A percentile compares a stretch with the other conserved stretches of the same genome.
These are phyloP conservation scores for Syncephalis fuscata DNA, from an alignment of 371 early-diverging fungal species.

Conservation along the genomic window DNA sequence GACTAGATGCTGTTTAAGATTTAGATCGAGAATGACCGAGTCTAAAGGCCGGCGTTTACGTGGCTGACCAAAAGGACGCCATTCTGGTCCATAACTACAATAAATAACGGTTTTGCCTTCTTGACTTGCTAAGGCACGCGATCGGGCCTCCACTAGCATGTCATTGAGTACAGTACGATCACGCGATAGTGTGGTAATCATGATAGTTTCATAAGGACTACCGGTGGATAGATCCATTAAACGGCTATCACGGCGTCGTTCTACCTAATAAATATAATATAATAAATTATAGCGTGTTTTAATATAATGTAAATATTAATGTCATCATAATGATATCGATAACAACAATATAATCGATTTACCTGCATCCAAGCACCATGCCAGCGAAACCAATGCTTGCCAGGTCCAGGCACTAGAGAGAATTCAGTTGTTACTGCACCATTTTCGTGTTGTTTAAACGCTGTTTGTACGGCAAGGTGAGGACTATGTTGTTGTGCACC, in stretches of 20 bases:
- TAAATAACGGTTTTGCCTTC: conserved; percentile 91
- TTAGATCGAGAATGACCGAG: conserved; percentile 75
- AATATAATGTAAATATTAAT: not conserved
- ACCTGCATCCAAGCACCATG: conserved; percentile 69
- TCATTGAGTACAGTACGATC: conserved; percentile 58
- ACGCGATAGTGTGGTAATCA: conserved; percentile 71
- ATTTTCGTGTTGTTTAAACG: conserved; percentile 77
- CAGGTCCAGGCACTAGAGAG: conserved; percentile 82
- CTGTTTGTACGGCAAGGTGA: conserved; percentile 77
- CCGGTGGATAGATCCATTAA: conserved; percentile 84
- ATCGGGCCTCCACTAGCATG: conserved; percentile 70
- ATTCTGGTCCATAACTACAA: conserved; percentile 89
- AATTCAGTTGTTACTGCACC: conserved; percentile 74
- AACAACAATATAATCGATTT: not conserved
- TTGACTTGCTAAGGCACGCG: conserved; percentile 65
- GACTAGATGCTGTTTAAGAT: conserved; percentile 55
- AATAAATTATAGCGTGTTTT: not conserved
- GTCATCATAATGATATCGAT: not conserved
- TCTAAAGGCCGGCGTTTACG: conserved; percentile 63
- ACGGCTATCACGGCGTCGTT: conserved; percentile 64
- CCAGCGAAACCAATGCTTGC: conserved; percentile 76
- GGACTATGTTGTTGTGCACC: conserved; percentile 29
- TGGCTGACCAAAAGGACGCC: conserved; percentile 94
- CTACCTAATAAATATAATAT: conserved; percentile 21
- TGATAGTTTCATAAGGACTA: conserved; percentile 88